Conservation (phyloP, 176 grass and related monocot genomes). For the Musa acuminata region DNA sequence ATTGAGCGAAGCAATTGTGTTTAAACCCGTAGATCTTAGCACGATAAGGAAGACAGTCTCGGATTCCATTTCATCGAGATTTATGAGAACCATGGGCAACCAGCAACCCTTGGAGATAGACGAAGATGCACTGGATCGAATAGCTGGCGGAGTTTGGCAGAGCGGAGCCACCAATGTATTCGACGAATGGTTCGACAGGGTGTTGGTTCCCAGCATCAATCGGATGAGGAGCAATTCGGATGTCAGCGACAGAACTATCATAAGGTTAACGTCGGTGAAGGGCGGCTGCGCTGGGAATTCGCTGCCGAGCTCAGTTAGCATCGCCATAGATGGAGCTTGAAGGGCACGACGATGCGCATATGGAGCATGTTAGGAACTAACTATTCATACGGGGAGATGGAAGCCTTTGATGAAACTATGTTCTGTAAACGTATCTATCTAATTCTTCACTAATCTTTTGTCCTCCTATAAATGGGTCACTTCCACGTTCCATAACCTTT, state of each 20-base stretch:
- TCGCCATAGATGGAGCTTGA: conserved; percentile 47
- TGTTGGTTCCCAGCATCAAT: conserved; percentile 47
- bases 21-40: conserved; percentile 56
- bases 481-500: too few relatives aligned
- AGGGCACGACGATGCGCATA: not conserved
- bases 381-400: too few relatives aligned
- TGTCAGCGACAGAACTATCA: conserved; percentile 15
- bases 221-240: conserved; percentile 53
- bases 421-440: too few relatives aligned
- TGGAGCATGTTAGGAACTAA: too few relatives aligned
- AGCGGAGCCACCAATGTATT: conserved; percentile 43
- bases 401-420: too few relatives aligned
- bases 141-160: conserved; percentile 50
- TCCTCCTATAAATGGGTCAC: too few relatives aligned
- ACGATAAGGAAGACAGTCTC: conserved; percentile 47
- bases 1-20: conserved; percentile 62
- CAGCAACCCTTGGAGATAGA: conserved; percentile 49
- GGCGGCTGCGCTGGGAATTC: not conserved
- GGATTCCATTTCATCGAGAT: conserved; percentile 51
- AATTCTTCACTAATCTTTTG: too few relatives aligned
- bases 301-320: conserved; percentile 31
- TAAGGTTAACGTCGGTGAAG: conserved; percentile 36
- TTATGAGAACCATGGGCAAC: conserved; percentile 37
- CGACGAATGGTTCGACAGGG: conserved; percentile 58
- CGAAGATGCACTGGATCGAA: conserved; percentile 68